These are phyloP conservation scores for Athelia sp. DNA, from an alignment of 1,284 basidiomycete species.

Conservation along the genomic window DNA sequence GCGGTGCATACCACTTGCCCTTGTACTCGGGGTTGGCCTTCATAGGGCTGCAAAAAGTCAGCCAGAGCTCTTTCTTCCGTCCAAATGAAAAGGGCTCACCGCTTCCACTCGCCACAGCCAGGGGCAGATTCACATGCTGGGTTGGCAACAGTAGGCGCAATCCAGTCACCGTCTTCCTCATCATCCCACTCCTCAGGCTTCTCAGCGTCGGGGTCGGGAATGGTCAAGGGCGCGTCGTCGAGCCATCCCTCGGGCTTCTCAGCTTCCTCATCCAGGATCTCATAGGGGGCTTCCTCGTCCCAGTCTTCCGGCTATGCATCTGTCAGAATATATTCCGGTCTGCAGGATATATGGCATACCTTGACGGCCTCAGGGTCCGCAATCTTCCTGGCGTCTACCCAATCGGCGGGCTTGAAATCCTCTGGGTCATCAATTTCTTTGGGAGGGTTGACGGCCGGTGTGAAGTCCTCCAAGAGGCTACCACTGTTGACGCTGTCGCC, in stretches of 20 bases:
- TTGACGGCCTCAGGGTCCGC: conserved; percentile 83
- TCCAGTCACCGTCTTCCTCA: conserved; percentile 99
- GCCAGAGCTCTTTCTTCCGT: background rate
- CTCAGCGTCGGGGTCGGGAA: conserved; percentile 91
- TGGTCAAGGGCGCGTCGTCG: conserved; percentile 76
- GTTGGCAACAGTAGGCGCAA: conserved; percentile 85
- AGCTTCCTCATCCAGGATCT: conserved; percentile 86
- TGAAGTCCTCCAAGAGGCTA: conserved; percentile 90
- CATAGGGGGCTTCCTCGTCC: conserved; percentile 92
- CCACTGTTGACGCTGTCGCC: conserved; percentile 80
- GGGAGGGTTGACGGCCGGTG: conserved; percentile 90
- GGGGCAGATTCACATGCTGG: conserved; percentile 86
- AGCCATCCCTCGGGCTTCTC: conserved; percentile 95
- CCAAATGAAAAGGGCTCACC: conserved; percentile 32
- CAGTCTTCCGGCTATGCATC: conserved; percentile 77
- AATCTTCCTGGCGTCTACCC: conserved; percentile 91
- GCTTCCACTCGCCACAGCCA: conserved; percentile 93
- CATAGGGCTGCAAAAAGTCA: conserved; percentile 50
- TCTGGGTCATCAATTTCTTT: conserved; percentile 92
- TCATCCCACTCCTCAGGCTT: conserved; percentile 99
- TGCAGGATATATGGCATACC: conserved; percentile 32
- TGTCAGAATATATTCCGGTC: conserved; percentile 1
- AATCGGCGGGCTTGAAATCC: conserved; percentile 88
- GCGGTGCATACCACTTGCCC: conserved; percentile 94
- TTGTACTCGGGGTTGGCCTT: conserved; percentile 92